Conservation (phyloP, 495 filamentous ascomycete species). For the Tuber brumale region DNA sequence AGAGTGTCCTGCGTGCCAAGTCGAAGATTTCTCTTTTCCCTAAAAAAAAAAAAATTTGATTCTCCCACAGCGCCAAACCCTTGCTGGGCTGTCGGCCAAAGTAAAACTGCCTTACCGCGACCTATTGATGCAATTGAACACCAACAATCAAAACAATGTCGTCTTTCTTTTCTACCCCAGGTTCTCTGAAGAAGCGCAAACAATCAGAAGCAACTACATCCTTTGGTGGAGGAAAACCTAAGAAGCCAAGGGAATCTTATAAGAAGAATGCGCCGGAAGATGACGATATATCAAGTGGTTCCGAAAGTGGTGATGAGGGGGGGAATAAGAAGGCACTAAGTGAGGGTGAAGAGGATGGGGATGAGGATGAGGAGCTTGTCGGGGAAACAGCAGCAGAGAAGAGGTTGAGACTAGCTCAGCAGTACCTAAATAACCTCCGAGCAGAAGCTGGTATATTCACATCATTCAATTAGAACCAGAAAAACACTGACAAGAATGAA, state of each 20-base stretch:
- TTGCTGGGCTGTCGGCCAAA: neutral
- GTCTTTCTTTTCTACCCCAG: conserved; percentile 69
- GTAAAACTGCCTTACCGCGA: neutral
- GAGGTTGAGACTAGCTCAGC: conserved; percentile 79
- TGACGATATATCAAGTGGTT: conserved; percentile 82
- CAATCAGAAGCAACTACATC: conserved; percentile 42
- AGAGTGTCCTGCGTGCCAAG: conserved; percentile 11
- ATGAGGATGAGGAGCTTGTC: conserved; percentile 49
- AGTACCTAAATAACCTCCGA: conserved; percentile 82
- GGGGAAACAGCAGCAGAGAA: conserved; percentile 79
- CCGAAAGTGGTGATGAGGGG: conserved; percentile 54
- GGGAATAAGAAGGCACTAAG: conserved; percentile 8
- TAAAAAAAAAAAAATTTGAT: conserved; percentile 20
- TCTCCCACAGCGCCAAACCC: neutral
- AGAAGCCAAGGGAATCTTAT: conserved; percentile 48
- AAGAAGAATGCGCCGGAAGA: conserved; percentile 39
- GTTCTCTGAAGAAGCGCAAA: conserved; percentile 76
- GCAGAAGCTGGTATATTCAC: conserved; percentile 56
- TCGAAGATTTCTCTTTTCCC: neutral
- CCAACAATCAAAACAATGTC: conserved; percentile 25
- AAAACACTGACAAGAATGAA: conserved; percentile 13
- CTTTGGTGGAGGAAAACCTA: conserved; percentile 39
- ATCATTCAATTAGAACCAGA: neutral
- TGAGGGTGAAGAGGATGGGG: conserved; percentile 49
- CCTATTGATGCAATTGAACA: conserved; percentile 11